These are phyloP conservation scores for Salix purpurea DNA, from an alignment of 345 rosid genomes.

Conservation along the genomic window DNA sequence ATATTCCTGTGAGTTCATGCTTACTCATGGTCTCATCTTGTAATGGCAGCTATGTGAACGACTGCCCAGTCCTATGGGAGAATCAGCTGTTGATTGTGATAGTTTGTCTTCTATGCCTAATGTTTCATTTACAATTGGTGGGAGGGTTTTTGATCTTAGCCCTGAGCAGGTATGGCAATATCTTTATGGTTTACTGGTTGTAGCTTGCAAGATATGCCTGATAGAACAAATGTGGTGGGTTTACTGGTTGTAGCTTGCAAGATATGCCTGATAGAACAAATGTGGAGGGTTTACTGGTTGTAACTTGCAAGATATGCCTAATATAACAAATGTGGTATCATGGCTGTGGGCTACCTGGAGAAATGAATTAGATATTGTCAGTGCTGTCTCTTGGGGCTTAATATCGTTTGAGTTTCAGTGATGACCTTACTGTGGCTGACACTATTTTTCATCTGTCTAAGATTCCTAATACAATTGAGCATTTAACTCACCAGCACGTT, in stretches of 20 bases:
- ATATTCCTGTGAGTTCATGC: neutral
- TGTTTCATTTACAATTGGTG: constrained; percentile 73
- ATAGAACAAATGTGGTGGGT: neutral
- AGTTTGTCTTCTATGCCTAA: constrained; percentile 62
- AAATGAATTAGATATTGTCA: neutral
- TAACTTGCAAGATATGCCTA: neutral
- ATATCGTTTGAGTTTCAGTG: neutral
- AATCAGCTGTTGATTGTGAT: constrained; percentile 68
- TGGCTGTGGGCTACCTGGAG: neutral
- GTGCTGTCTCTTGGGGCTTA: neutral
- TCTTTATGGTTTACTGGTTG: neutral
- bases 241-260: neutral
- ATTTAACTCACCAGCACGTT: neutral
- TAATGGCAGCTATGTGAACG: constrained; percentile 65
- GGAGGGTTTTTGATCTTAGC: constrained; percentile 63
- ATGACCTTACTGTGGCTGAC: neutral
- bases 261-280: too few species aligned
- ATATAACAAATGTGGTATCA: too few species aligned
- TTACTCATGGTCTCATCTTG: constrained; percentile 1
- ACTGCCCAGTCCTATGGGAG: constrained; percentile 81
- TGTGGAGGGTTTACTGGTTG: neutral
- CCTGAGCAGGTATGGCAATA: constrained; percentile 61
- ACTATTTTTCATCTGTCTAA: neutral
- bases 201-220: neutral
- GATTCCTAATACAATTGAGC: neutral